Percentiles rank a stretch among this genome's conserved stretches.
phyloP scores from a whole-genome alignment of 805 yeast genomes.

The Dipodascopsis tothii region DNA sequence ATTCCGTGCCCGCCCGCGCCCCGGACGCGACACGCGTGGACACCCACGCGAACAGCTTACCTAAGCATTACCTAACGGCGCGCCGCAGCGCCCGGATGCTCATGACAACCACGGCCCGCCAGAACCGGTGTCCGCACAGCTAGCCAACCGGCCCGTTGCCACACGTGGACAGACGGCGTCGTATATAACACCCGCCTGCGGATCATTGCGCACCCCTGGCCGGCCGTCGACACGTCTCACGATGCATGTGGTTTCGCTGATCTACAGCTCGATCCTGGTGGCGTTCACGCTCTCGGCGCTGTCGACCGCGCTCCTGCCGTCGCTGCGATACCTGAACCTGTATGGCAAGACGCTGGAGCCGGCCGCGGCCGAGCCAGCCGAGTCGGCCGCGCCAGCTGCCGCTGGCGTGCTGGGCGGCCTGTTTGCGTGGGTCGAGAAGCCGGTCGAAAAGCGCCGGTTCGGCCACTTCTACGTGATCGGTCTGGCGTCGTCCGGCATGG shows the following conservation, averaged over 20 bases:
- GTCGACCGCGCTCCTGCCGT: constrained; percentile 2
- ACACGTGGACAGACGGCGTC: too few species aligned
- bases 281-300: constrained; percentile 7
- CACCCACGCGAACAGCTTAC: too few species aligned
- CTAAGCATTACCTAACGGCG: too few species aligned
- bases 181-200: too few species aligned
- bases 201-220: too few species aligned
- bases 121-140: too few species aligned
- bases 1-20: too few species aligned
- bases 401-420: neutral
- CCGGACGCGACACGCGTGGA: too few species aligned
- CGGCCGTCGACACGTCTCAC: too few species aligned
- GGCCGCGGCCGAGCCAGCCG: neutral
- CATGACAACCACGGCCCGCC: too few species aligned
- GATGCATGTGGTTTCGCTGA: constrained; percentile 9
- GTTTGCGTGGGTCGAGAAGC: constrained; percentile 3
- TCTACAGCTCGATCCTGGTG: constrained; percentile 5
- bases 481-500: neutral
- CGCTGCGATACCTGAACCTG: constrained; percentile 6
- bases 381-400: neutral
- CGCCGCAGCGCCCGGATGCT: too few species aligned
- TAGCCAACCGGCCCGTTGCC: too few species aligned
- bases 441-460: constrained; percentile 32
- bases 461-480: constrained; percentile 30
- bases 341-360: constrained; percentile 14